Conservation (phyloP, 441 rosid species). For the Sinapis alba region DNA sequence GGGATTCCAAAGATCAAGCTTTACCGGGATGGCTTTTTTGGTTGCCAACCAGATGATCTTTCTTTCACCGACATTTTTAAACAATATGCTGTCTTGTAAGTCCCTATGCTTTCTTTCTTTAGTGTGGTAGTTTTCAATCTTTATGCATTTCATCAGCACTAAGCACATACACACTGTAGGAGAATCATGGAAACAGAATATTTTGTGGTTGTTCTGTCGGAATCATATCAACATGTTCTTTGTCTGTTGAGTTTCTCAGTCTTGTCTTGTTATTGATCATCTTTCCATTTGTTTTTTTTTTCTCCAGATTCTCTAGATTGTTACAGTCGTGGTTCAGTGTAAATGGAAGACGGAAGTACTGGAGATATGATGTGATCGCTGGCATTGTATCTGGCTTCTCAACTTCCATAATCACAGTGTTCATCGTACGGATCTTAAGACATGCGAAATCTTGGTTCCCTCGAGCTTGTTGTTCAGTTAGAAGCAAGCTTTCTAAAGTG, state of each 20-base stretch:
- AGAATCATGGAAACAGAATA: background rate
- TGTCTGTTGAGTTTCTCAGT: background rate
- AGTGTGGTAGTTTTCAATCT: background rate
- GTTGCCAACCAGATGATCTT: conserved; percentile 71
- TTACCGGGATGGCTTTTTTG: conserved; percentile 62
- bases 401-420: conserved; percentile 58
- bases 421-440: conserved; percentile 45
- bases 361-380: conserved; percentile 60
- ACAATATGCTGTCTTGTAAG: conserved; percentile 67
- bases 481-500: conserved; percentile 26
- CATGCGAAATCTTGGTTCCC: conserved; percentile 48
- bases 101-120: conserved; percentile 20
- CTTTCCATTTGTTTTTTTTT: background rate
- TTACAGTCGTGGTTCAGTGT: conserved; percentile 42
- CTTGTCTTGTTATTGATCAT: conserved; percentile 5
- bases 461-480: conserved; percentile 30
- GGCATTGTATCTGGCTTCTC: conserved; percentile 63
- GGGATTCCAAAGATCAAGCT: conserved; percentile 73
- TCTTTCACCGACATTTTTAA: conserved; percentile 57
- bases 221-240: background rate
- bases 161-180: background rate
- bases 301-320: conserved; percentile 50
- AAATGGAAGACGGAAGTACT: conserved; percentile 43
- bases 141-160: background rate
- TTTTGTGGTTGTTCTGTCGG: conserved; percentile 3